Evolutionary conservation across 2,329 filamentous ascomycete species (phyloP).

Genomic region (Cladorrhinum sp.): DNA sequence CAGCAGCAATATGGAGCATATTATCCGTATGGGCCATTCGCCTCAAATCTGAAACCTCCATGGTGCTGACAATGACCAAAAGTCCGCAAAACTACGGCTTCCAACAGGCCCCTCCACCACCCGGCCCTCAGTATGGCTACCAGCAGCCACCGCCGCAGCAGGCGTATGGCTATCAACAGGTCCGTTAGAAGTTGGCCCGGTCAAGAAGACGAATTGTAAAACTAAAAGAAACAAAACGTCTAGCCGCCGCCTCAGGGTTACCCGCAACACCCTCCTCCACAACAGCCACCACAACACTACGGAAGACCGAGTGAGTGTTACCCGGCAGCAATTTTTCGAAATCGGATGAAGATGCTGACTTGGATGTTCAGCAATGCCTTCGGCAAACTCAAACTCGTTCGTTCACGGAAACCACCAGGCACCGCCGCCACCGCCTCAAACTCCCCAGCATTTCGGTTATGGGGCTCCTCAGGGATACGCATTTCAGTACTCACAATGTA

Average conservation of each 20-base stretch:
- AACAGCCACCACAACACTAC: constrained; percentile 41
- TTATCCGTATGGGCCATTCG: constrained; percentile 47
- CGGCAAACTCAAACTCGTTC: constrained; percentile 36
- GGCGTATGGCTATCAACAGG: constrained; percentile 42
- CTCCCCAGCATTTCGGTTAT: constrained; percentile 70
- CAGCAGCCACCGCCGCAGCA: constrained; percentile 45
- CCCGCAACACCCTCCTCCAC: constrained; percentile 38
- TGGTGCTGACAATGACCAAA: constrained; percentile 1
- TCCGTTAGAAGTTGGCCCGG: constrained; percentile 23
- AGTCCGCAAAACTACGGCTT: constrained; percentile 43
- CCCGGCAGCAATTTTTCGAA: background rate
- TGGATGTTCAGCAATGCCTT: constrained; percentile 21
- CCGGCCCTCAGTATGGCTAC: constrained; percentile 42
- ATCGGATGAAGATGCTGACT: constrained; percentile 10
- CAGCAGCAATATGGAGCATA: constrained; percentile 44
- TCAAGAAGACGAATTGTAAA: constrained; percentile 6
- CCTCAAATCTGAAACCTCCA: constrained; percentile 15
- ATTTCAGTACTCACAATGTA: constrained; percentile 91
- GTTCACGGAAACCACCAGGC: constrained; percentile 54
- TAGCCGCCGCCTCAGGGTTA: constrained; percentile 42
- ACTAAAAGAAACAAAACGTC: constrained; percentile 21
- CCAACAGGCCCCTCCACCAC: constrained; percentile 37
- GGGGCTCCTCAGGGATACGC: constrained; percentile 77
- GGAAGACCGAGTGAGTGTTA: constrained; percentile 46
- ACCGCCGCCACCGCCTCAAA: constrained; percentile 64